A percentile compares a stretch with the other conserved stretches of the same genome.
Conservation (phyloP, 306 rosid species). For the Fragaria ananassa region DNA sequence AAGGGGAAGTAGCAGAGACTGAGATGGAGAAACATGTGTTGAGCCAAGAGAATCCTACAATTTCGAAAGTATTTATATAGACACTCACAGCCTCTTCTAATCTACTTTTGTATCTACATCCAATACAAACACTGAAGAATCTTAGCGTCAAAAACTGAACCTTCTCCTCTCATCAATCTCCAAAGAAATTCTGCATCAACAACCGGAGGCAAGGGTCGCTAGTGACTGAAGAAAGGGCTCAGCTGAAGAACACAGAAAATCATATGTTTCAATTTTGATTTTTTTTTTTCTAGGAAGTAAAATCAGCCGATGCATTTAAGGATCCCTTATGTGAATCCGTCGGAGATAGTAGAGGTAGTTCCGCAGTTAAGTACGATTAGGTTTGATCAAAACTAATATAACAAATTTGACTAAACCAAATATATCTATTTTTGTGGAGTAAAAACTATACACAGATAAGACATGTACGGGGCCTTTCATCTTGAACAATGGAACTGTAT, state of each 20-base stretch:
- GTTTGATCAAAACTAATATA: not conserved
- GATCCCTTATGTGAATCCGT: not conserved
- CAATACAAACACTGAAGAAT: not conserved
- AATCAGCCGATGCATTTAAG: not conserved
- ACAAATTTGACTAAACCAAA: not conserved
- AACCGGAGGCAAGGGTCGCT: not conserved
- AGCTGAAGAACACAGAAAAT: not conserved
- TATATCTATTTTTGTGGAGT: not conserved
- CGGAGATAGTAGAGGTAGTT: not conserved
- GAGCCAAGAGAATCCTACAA: conserved; percentile 11
- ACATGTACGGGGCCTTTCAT: not conserved
- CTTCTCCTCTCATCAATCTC: not conserved
- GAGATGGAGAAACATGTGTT: not conserved
- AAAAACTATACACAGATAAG: not conserved
- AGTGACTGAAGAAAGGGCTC: not conserved
- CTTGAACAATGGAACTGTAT: not conserved
- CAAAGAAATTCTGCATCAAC: not conserved
- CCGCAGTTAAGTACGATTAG: not conserved
- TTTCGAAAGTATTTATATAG: not conserved
- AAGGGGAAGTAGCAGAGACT: not conserved
- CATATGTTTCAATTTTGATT: not conserved
- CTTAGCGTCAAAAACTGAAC: not conserved
- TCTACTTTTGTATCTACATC: not conserved
- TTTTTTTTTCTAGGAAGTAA: not conserved
- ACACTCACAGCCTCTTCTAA: no score